A percentile compares a stretch with the other conserved stretches of the same genome.
Evolutionary conservation across 169 alveolate genomes (phyloP).

Genomic region (Plasmodium adleri): DNA sequence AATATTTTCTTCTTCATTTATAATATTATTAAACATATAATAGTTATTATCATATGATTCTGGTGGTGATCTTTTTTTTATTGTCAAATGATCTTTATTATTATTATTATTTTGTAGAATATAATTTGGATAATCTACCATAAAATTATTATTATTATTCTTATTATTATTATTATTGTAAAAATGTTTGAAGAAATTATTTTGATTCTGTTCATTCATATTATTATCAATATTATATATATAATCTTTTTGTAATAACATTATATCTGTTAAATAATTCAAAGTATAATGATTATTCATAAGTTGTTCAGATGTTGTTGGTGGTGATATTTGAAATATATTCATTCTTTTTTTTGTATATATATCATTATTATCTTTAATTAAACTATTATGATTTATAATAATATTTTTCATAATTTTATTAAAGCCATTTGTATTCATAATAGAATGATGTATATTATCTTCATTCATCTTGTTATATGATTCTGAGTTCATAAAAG

Average conservation of each 20-base stretch:
- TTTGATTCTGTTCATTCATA: neutral
- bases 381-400: constrained; percentile 38
- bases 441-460: too few species aligned
- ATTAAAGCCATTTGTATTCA: neutral
- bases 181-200: too few species aligned
- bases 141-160: neutral
- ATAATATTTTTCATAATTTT: constrained; percentile 54
- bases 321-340: constrained; percentile 19
- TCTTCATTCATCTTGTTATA: too few species aligned
- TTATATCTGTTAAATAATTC: constrained; percentile 33
- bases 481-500: neutral
- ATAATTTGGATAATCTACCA: neutral
- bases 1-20: too few species aligned
- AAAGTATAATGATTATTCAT: constrained; percentile 2
- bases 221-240: neutral
- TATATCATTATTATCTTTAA: neutral
- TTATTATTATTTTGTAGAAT: neutral
- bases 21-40: too few species aligned
- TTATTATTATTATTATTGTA: neutral
- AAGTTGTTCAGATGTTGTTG: neutral
- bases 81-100: constrained; percentile 1
- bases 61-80: neutral
- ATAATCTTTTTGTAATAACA: constrained; percentile 29
- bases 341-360: constrained; percentile 20
- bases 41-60: too few species aligned